These are phyloP conservation scores for Dipodascus geniculatus DNA, from an alignment of 805 yeast species.

Conservation along the genomic window DNA sequence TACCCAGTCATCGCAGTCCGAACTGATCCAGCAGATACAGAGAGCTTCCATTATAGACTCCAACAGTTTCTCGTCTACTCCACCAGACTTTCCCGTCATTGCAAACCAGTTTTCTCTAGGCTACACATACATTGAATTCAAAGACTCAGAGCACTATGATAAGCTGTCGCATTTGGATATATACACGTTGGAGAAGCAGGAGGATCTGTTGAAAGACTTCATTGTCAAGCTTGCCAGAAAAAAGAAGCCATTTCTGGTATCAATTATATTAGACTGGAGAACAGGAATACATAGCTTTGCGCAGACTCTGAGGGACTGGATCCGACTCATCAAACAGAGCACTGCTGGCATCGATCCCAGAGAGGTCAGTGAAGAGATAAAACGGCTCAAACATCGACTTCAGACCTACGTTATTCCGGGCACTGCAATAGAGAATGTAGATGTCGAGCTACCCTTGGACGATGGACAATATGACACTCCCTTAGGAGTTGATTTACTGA, in stretches of 20 bases:
- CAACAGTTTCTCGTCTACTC: not conserved
- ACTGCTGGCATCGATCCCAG: slow-evolving; percentile 7
- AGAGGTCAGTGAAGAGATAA: not conserved
- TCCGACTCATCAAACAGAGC: slow-evolving; percentile 8
- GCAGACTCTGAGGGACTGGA: slow-evolving; percentile 11
- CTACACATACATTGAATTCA: slow-evolving; percentile 18
- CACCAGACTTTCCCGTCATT: not conserved
- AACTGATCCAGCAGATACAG: slow-evolving; percentile 1
- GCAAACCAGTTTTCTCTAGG: slow-evolving; percentile 18
- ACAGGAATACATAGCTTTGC: slow-evolving; percentile 13
- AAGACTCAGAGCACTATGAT: slow-evolving; percentile 17
- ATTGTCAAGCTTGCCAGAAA: slow-evolving; percentile 9
- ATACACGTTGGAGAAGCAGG: slow-evolving; percentile 10
- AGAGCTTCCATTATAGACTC: not conserved
- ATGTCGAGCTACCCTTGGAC: slow-evolving; percentile 19
- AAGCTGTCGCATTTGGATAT: slow-evolving; percentile 13
- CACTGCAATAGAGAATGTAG: slow-evolving; percentile 1
- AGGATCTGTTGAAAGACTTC: slow-evolving; percentile 6
- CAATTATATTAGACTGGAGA: slow-evolving; percentile 11
- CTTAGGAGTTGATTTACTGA: slow-evolving; percentile 18
- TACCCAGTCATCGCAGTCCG: not conserved
- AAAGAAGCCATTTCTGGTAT: slow-evolving; percentile 5
- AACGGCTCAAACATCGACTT: slow-evolving; percentile 7
- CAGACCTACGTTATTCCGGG: slow-evolving; percentile 10
- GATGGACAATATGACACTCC: slow-evolving; percentile 21